Evolutionary conservation across 1,284 basidiomycete genomes (phyloP), one percentile per base, ranked within the genome.

Genomic region (Trichosporon faecale): DNA sequence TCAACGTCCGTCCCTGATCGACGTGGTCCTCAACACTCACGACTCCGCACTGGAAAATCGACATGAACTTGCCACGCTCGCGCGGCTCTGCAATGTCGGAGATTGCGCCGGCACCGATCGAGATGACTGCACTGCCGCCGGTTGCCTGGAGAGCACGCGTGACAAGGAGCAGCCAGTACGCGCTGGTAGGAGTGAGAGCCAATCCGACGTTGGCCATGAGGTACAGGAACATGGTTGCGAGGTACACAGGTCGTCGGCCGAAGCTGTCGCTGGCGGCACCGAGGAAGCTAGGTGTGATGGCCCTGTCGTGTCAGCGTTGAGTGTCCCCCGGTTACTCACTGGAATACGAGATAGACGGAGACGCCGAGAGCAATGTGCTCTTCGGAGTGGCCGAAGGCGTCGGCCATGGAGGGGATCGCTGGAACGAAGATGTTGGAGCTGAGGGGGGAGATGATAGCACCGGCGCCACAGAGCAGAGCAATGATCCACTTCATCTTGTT

Each of bases 261-360:
- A 70, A 80, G 8, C 72, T 73, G 70, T 84, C 83, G 16, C 74
- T 75, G 40, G 80, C 74, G 9, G 76, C 70, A n/a, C 82, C 83
- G 69, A 82, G 79, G 72, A 84, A 77, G 8, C 73, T 74, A 0
- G 83, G 83, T 8, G 82, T 83, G 49, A 84, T 70, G 7, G 81
- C 83, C 72, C 82, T 61, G 57, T 16, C 12, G 16, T 31, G 57
- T 61, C 29, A 61, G 57, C 11, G 3, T 80, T 33, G 29, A 18
- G 80, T 79, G 57, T 79, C 49, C 6, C 9, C 18, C 1, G 6
- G 16, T n/a, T 14, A 61, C 57, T 61, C 29, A 61, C 73, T 84
- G 82, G 64, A 81, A 81, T 12, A 82, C 70, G 14, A 84, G 77
- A 65, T 82, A 84, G 25, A 83, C 68, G 0, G 83, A 83, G 8